phyloP scores from a whole-genome alignment of 345 rosid genomes.

The Excoecaria agallocha region DNA sequence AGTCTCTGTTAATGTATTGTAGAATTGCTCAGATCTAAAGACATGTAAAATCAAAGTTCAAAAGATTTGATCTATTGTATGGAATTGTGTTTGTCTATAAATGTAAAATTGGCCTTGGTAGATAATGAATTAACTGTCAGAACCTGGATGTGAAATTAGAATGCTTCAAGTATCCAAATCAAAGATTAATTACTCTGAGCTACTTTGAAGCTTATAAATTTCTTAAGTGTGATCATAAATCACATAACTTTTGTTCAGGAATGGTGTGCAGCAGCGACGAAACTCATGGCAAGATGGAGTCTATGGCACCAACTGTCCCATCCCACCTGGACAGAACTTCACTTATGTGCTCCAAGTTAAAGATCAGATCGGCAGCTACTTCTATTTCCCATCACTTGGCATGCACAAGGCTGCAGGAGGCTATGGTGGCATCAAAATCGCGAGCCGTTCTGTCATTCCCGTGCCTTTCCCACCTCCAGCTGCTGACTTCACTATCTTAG shows the following conservation, averaged over 20 bases:
- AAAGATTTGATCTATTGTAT: too few relatives aligned
- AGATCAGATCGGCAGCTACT: slow-evolving; percentile 84
- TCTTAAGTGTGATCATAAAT: not conserved
- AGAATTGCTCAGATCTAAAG: too few relatives aligned
- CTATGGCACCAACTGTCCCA: slow-evolving; percentile 77
- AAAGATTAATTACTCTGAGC: too few relatives aligned
- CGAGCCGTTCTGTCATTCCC: slow-evolving; percentile 71
- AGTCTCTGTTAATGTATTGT: too few relatives aligned
- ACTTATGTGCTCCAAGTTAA: slow-evolving; percentile 71
- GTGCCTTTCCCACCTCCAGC: slow-evolving; percentile 73
- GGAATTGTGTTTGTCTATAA: too few relatives aligned
- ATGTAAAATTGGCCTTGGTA: too few relatives aligned
- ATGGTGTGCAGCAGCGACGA: slow-evolving; percentile 78
- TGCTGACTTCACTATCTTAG: slow-evolving; percentile 61
- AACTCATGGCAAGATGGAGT: slow-evolving; percentile 87
- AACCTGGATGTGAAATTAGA: too few relatives aligned
- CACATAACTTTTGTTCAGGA: slow-evolving; percentile 35
- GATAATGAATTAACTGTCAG: too few relatives aligned
- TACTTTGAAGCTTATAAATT: too few relatives aligned
- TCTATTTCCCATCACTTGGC: slow-evolving; percentile 77
- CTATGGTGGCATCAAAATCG: slow-evolving; percentile 61
- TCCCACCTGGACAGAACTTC: slow-evolving; percentile 75
- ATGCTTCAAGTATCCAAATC: too few relatives aligned
- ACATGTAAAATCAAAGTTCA: too few relatives aligned
- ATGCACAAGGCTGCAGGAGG: slow-evolving; percentile 89